These are phyloP conservation scores for Apium graveolens DNA, from an alignment of 129 eudicot species.

Conservation along the genomic window DNA sequence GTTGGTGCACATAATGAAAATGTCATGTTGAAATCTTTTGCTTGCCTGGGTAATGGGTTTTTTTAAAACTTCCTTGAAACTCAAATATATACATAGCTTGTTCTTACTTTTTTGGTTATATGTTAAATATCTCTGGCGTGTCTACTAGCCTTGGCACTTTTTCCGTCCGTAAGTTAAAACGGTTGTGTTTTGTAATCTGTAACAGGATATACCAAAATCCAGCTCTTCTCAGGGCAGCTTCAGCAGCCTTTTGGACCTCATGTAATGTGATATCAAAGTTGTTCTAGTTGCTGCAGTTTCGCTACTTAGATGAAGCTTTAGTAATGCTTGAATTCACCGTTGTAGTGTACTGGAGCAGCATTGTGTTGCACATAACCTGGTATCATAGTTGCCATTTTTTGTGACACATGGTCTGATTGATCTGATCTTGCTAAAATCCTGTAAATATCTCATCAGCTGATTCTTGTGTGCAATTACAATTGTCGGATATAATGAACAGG, in stretches of 20 bases:
- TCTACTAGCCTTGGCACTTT: not conserved
- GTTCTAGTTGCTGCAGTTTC: conserved; percentile 22
- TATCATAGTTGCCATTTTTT: conserved; percentile 13
- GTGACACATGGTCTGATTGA: conserved; percentile 11
- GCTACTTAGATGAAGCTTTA: not conserved
- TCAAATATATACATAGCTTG: not conserved
- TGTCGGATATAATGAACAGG: not conserved
- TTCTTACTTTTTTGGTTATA: not conserved
- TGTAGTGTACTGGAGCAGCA: not conserved
- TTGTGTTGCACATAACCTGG: conserved; percentile 12
- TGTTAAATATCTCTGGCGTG: not conserved
- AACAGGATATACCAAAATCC: conserved; percentile 95
- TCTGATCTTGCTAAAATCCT: conserved; percentile 5
- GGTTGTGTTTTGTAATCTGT: not conserved
- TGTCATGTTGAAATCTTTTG: not conserved
- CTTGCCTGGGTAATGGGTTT: not conserved
- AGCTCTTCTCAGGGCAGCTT: conserved; percentile 74
- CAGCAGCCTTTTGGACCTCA: conserved; percentile 99
- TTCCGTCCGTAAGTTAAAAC: not conserved
- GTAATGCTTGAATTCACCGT: conserved; percentile 1
- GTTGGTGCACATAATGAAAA: not conserved
- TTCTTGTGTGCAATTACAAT: not conserved
- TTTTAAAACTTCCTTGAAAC: no score
- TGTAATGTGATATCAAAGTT: conserved; percentile 90
- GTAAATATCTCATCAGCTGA: conserved; percentile 27